phyloP scores from a whole-genome alignment of 306 rosid genomes.

The Vicia villosa region DNA sequence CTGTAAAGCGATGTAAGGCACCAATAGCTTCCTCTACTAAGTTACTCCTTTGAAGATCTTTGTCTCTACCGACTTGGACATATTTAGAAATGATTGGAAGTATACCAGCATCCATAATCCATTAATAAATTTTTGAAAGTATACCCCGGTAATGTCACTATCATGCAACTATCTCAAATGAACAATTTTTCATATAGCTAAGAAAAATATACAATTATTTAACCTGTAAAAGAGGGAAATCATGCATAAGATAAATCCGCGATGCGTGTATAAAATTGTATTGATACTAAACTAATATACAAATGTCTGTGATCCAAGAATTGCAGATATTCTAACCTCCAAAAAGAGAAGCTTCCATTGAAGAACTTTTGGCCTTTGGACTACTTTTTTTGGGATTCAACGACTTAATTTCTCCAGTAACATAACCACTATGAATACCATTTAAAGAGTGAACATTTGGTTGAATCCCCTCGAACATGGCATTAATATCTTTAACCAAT shows the following conservation, averaged over 20 bases:
- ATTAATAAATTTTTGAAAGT: conserved; percentile 40
- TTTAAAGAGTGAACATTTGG: conserved; percentile 79
- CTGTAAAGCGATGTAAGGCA: conserved; percentile 62
- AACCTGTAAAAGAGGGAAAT: conserved; percentile 13
- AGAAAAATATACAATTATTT: conserved; percentile 5
- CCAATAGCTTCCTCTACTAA: conserved; percentile 66
- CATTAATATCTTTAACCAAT: conserved; percentile 94
- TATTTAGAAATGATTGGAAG: conserved; percentile 45
- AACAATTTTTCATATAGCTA: conserved; percentile 8
- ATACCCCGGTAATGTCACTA: not conserved
- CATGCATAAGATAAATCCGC: conserved; percentile 15
- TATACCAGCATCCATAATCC: conserved; percentile 66
- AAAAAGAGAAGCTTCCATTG: conserved; percentile 79
- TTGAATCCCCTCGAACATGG: conserved; percentile 89
- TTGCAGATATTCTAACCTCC: conserved; percentile 72
- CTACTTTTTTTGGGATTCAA: conserved; percentile 78
- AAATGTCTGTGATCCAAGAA: conserved; percentile 15
- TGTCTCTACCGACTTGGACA: conserved; percentile 46
- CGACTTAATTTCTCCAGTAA: conserved; percentile 67
- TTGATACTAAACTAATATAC: conserved; percentile 12
- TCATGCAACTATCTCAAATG: conserved; percentile 32
- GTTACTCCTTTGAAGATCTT: conserved; percentile 45
- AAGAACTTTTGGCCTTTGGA: conserved; percentile 89
- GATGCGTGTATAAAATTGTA: conserved; percentile 8
- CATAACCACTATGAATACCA: conserved; percentile 64